Evolutionary conservation across 345 rosid genomes (phyloP), one percentile per base, ranked within the genome.

Genomic region (Isatis tinctoria): DNA sequence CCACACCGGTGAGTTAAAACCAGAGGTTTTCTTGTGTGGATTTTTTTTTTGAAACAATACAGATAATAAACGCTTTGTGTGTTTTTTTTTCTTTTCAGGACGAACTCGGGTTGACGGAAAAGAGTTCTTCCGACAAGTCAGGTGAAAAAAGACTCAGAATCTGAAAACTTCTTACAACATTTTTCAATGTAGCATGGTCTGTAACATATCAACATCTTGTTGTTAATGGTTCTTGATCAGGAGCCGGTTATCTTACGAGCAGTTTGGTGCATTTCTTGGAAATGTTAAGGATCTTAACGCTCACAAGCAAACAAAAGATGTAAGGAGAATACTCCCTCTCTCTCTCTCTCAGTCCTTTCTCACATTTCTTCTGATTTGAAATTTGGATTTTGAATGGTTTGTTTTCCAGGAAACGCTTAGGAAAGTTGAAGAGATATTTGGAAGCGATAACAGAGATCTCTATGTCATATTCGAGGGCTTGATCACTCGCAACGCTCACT

Each of bases 121-220:
- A 80, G 98, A 91, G 74, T 91, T 94, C 83, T 94, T 94, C 82
- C 91, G 96, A 35, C 95, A 89, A 89, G 97, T 91, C 83, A 91
- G 97, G 98, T 94, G 1, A 84, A 48, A 35, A 18, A 37, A 13
- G 1, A 40, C 27, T 37, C n/a, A 0, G 22, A 22, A 10, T n/a
- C 43, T 45, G 33, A 27, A 26, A 35, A 0, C 0, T 20, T 67
- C 3, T 13, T 5, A 11, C 11, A 6, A 37, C 5, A n/a, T n/a
- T n/a, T 16, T 16, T 56, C 10, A 56, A 3, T 41, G 0, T 52
- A 39, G 6, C 20, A 10, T 20, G 48, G 14, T 66, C 9, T 36
- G 3, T 59, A 27, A 57, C 41, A 14, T 20, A 2, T 16, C 1
- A 26, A 20, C 37, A 49, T 60, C 33, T 69, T 75, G 40, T 69